Evolutionary conservation across 2,329 filamentous ascomycete genomes (phyloP).

Genomic region (Tolypocladium sp.): DNA sequence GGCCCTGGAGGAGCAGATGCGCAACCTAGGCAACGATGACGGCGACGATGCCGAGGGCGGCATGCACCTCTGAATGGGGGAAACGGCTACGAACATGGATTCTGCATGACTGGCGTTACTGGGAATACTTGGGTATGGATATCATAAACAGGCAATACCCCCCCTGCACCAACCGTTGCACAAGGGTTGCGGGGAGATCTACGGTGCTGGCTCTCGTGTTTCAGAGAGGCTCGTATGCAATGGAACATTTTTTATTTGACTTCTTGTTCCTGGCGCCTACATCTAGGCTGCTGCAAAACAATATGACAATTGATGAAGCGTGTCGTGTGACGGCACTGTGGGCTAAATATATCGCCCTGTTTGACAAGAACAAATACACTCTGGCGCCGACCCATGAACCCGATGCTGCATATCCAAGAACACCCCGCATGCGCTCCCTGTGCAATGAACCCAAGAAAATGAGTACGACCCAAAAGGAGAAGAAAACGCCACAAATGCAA

Average conservation of each 20-base stretch:
- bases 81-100: background rate
- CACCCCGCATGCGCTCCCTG: conserved; percentile 3
- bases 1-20: conserved; percentile 46
- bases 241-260: background rate
- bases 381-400: conserved; percentile 6
- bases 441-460: conserved; percentile 6
- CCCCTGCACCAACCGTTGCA: no score
- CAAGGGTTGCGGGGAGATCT: background rate
- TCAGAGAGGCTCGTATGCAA: background rate
- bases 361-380: conserved; percentile 9
- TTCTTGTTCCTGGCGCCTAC: background rate
- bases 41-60: conserved; percentile 42
- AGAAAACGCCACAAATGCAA: conserved; percentile 4
- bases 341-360: background rate
- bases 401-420: background rate
- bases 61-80: conserved; percentile 43
- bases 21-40: conserved; percentile 28
- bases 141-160: background rate
- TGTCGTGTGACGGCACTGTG: background rate
- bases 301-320: background rate
- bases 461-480: background rate
- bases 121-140: background rate
- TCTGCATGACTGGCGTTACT: conserved; percentile 1
- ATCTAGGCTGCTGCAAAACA: background rate
- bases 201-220: background rate